Conservation (phyloP, 352 stramenopile species). For the Phytopythium boreale region DNA sequence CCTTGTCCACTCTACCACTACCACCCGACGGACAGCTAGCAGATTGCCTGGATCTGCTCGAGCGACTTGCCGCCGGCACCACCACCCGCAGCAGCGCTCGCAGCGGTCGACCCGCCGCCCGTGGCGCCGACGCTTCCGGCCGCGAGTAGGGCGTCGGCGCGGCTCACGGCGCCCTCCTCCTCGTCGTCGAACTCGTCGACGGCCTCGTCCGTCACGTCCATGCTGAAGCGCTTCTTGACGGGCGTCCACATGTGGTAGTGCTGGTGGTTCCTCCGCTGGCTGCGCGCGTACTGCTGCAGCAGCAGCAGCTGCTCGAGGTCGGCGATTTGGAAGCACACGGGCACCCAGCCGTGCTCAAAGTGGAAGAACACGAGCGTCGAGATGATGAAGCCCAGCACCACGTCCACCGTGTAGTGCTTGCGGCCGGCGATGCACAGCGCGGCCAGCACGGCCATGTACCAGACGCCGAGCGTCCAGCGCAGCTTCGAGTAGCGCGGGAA, state of each 20-base stretch:
- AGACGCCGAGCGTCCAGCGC: conserved; percentile 47
- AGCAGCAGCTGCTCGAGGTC: conserved; percentile 24
- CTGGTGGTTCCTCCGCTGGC: conserved; percentile 18
- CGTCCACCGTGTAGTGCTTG: conserved; percentile 81
- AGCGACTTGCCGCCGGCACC: conserved; percentile 3
- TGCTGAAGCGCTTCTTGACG: conserved; percentile 44
- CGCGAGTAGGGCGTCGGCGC: conserved; percentile 13
- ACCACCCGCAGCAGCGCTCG: not conserved
- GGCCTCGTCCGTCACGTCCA: conserved; percentile 44
- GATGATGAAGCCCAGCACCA: conserved; percentile 65
- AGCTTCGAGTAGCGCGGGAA: conserved; percentile 43
- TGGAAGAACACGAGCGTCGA: conserved; percentile 74
- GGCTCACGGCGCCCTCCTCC: conserved; percentile 22
- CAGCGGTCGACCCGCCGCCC: conserved; percentile 15
- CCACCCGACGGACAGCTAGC: conserved; percentile 9
- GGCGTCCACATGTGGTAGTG: conserved; percentile 17
- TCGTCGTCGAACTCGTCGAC: conserved; percentile 39
- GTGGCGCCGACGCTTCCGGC: not conserved
- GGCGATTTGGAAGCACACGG: conserved; percentile 40
- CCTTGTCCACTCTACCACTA: too few relatives aligned
- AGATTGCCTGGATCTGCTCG: conserved; percentile 44
- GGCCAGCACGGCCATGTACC: conserved; percentile 49
- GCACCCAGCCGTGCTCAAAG: conserved; percentile 72
- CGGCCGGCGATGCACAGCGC: conserved; percentile 57
- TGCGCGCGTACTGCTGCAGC: conserved; percentile 30